Conservation (phyloP, 2,329 filamentous ascomycete genomes). For the Ascochyta clinopodiicola region DNA sequence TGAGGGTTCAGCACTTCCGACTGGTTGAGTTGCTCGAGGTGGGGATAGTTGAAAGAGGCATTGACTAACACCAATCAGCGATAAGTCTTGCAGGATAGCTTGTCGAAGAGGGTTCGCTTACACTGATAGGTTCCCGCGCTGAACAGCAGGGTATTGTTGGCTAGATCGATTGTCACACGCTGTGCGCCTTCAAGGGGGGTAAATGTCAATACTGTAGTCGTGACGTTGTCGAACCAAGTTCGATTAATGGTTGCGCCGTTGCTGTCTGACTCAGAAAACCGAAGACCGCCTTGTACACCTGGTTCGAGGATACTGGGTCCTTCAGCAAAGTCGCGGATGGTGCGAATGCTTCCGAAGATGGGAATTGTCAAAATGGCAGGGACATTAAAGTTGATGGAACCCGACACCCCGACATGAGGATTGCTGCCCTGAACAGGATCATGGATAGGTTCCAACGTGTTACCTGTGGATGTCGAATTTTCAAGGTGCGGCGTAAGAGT, state of each 20-base stretch:
- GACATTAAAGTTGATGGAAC: constrained; percentile 63
- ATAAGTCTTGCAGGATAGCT: too few species aligned
- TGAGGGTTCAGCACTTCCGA: constrained; percentile 58
- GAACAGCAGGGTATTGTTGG: constrained; percentile 50
- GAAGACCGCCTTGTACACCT: constrained; percentile 62
- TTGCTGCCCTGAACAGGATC: constrained; percentile 36
- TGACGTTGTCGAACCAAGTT: constrained; percentile 68
- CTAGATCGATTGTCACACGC: constrained; percentile 45
- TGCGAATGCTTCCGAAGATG: constrained; percentile 68
- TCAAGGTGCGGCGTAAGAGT: constrained; percentile 60
- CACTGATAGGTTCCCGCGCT: constrained; percentile 61
- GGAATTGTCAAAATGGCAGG: constrained; percentile 63
- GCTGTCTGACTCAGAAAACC: constrained; percentile 48
- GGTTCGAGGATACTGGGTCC: constrained; percentile 59
- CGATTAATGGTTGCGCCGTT: constrained; percentile 59
- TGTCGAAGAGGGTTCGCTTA: background rate
- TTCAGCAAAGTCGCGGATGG: constrained; percentile 68
- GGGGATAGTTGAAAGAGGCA: constrained; percentile 68
- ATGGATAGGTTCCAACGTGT: constrained; percentile 58
- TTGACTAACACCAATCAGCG: constrained; percentile 46
- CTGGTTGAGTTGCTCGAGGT: constrained; percentile 62
- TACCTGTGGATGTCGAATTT: constrained; percentile 54
- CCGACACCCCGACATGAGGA: constrained; percentile 61
- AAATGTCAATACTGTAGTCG: constrained; percentile 62
- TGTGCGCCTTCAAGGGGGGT: constrained; percentile 30